Percentiles rank a stretch among this genome's conserved stretches.
These are phyloP conservation scores for Nepenthes gracilis DNA, from an alignment of 148 eudicot species.

Conservation along the genomic window DNA sequence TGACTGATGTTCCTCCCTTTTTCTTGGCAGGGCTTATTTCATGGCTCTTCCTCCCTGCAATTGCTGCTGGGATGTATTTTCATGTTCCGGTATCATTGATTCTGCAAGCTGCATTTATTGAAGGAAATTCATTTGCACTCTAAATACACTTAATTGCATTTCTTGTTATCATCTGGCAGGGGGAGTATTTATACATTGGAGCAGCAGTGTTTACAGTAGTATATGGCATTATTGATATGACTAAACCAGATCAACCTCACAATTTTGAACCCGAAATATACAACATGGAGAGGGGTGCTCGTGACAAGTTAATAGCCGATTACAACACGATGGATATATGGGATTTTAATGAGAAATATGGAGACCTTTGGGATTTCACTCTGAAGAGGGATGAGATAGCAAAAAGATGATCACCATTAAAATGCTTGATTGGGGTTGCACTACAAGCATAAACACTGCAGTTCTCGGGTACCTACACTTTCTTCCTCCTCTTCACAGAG, in stretches of 20 bases:
- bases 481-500: too few relatives aligned
- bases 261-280: conserved; percentile 93
- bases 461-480: too few relatives aligned
- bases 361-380: conserved; percentile 95
- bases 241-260: conserved; percentile 78
- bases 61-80: conserved; percentile 78
- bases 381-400: conserved; percentile 53
- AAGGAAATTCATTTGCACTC: neutral
- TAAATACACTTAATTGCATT: neutral
- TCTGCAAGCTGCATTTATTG: neutral
- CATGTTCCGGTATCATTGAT: conserved; percentile 51
- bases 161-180: conserved; percentile 29
- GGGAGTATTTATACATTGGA: conserved; percentile 82
- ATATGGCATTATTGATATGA: conserved; percentile 76
- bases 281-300: conserved; percentile 86
- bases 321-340: conserved; percentile 92
- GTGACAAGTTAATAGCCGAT: conserved; percentile 79
- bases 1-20: neutral
- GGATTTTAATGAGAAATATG: conserved; percentile 93
- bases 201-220: conserved; percentile 67
- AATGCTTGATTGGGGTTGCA: too few relatives aligned
- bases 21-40: conserved; percentile 57
- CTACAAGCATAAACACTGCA: too few relatives aligned
- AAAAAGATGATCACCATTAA: conserved; percentile 27
- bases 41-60: conserved; percentile 78